Conservation (phyloP, 768 basidiomycete species). For the Hygrophorus russula region DNA sequence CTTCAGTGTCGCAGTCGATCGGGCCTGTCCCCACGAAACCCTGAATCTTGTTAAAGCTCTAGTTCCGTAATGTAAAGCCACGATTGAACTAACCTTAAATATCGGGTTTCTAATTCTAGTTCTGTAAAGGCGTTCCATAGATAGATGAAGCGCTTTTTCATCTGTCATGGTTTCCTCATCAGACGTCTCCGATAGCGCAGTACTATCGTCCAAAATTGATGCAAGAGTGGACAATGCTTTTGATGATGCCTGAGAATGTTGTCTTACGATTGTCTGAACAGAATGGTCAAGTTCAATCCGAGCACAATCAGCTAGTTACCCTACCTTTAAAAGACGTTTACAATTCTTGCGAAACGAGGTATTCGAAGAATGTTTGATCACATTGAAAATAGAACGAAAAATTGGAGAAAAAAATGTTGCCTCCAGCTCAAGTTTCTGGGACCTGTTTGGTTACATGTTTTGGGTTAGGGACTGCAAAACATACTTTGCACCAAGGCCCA, state of each 20-base stretch:
- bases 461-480: constrained; percentile 8
- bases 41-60: neutral
- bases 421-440: constrained; percentile 51
- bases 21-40: neutral
- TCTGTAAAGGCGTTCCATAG: constrained; percentile 34
- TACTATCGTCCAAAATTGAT: constrained; percentile 8
- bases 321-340: constrained; percentile 37
- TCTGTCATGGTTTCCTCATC: constrained; percentile 15
- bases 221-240: constrained; percentile 18
- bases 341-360: constrained; percentile 33
- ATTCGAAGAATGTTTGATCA: constrained; percentile 43
- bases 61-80: neutral
- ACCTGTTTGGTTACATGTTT: constrained; percentile 2
- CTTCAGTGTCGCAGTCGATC: neutral
- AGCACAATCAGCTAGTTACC: neutral
- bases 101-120: constrained; percentile 26
- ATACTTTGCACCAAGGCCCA: constrained; percentile 54
- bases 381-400: constrained; percentile 34
- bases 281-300: neutral
- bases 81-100: constrained; percentile 32
- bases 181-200: neutral
- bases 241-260: constrained; percentile 15
- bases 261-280: constrained; percentile 18
- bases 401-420: constrained; percentile 34
- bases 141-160: constrained; percentile 26